Percentiles rank a stretch among this genome's conserved stretches.
Evolutionary conservation across 23 red algal genomes (phyloP).

Genomic region (Gracilaria domingensis): DNA sequence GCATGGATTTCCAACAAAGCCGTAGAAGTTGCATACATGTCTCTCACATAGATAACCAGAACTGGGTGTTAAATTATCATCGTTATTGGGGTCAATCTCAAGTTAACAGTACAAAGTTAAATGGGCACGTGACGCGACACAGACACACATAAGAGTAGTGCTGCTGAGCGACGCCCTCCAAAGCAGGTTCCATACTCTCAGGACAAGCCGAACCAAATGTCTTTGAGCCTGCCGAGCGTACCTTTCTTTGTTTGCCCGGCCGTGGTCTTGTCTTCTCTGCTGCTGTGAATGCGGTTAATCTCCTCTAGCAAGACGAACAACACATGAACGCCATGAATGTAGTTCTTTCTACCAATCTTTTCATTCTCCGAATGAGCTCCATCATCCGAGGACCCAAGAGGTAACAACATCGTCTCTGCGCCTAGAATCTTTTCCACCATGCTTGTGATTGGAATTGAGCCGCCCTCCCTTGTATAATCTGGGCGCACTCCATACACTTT

Average conservation of each 20-base stretch:
- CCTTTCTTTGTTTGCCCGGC: constrained; percentile 36
- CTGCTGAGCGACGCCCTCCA: not conserved
- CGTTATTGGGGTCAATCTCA: not conserved
- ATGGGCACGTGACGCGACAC: not conserved
- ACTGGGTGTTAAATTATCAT: not conserved
- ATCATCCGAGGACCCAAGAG: constrained; percentile 72
- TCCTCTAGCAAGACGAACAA: constrained; percentile 72
- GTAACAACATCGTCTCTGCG: constrained; percentile 75
- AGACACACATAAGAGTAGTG: not conserved
- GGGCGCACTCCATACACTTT: constrained; percentile 77
- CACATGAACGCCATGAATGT: constrained; percentile 69
- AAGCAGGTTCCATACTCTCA: constrained; percentile 13
- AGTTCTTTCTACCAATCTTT: constrained; percentile 86
- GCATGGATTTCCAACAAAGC: not conserved
- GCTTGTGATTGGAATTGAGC: constrained; percentile 74
- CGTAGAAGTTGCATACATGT: not conserved
- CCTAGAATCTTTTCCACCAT: constrained; percentile 70
- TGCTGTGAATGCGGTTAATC: constrained; percentile 47
- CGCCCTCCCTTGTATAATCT: constrained; percentile 87
- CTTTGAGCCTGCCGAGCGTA: constrained; percentile 54
- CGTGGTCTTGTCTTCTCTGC: constrained; percentile 3
- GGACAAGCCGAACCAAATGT: constrained; percentile 76
- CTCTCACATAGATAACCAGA: not conserved
- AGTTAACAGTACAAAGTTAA: not conserved
- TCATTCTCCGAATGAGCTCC: constrained; percentile 85